Evolutionary conservation across 1,284 basidiomycete genomes (phyloP).

Genomic region (Ustilago hordei): DNA sequence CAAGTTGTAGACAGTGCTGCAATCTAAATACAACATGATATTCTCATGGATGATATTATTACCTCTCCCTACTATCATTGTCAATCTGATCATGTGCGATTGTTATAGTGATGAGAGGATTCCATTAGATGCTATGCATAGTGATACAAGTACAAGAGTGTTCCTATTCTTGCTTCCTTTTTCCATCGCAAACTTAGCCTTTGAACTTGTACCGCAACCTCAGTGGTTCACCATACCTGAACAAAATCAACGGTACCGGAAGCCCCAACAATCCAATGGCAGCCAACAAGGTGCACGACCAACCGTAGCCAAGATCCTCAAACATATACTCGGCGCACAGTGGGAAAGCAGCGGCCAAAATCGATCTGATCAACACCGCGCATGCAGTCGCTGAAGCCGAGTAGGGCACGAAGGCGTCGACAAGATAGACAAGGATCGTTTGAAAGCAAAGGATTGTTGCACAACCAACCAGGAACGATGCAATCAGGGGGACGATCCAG

Average conservation of each 20-base stretch:
- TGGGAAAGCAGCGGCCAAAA: slow-evolving; percentile 71
- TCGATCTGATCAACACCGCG: slow-evolving; percentile 67
- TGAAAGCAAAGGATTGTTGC: slow-evolving; percentile 71
- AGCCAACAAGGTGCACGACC: slow-evolving; percentile 70
- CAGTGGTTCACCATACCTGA: slow-evolving; percentile 69
- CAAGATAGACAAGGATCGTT: slow-evolving; percentile 70
- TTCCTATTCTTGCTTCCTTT: background rate
- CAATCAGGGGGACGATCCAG: slow-evolving; percentile 57
- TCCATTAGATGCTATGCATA: background rate
- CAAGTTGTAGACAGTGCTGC: background rate
- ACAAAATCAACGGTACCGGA: slow-evolving; percentile 71
- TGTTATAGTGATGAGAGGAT: background rate
- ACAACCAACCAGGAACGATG: slow-evolving; percentile 56
- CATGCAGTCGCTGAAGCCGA: slow-evolving; percentile 71
- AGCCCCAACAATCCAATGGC: slow-evolving; percentile 69
- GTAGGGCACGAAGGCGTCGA: slow-evolving; percentile 72
- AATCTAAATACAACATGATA: too few relatives aligned
- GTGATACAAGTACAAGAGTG: slow-evolving; percentile 22
- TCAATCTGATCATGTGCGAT: background rate
- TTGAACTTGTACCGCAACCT: slow-evolving; percentile 56
- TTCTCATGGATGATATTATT: background rate
- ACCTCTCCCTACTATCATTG: background rate
- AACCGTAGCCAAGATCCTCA: slow-evolving; percentile 71
- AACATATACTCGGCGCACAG: slow-evolving; percentile 71
- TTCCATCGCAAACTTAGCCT: slow-evolving; percentile 19